Conservation (phyloP, 345 rosid genomes). For the Dovyalis caffra region DNA sequence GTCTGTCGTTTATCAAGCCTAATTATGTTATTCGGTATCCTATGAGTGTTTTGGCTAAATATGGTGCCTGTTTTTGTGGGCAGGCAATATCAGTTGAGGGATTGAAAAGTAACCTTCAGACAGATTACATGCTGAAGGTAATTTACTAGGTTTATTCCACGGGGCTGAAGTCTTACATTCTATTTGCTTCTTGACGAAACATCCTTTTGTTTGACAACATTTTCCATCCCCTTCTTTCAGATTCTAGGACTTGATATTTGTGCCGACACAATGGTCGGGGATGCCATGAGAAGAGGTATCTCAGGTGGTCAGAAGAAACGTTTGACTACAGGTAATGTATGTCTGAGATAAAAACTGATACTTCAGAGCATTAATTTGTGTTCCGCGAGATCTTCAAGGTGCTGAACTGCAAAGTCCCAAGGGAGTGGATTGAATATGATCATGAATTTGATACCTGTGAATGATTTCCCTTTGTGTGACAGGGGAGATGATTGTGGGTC, state of each 20-base stretch:
- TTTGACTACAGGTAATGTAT: slow-evolving; percentile 33
- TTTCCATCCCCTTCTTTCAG: slow-evolving; percentile 20
- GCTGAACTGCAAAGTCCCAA: too few species aligned
- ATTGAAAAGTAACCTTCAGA: slow-evolving; percentile 34
- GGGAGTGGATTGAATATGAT: too few species aligned
- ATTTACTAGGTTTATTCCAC: neutral
- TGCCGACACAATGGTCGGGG: slow-evolving; percentile 37
- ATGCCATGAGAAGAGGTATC: slow-evolving; percentile 43
- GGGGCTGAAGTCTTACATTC: neutral
- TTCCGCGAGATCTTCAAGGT: too few species aligned
- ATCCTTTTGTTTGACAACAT: neutral
- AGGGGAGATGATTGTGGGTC: slow-evolving; percentile 77
- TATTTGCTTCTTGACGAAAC: neutral
- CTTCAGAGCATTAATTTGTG: too few species aligned
- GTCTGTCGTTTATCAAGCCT: too few species aligned
- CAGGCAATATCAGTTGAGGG: slow-evolving; percentile 41
- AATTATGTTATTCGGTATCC: too few species aligned
- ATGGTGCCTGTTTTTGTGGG: too few species aligned
- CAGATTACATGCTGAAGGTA: slow-evolving; percentile 45
- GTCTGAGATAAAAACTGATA: too few species aligned
- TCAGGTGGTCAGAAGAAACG: slow-evolving; percentile 48
- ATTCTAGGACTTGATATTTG: slow-evolving; percentile 44
- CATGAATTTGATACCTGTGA: too few species aligned
- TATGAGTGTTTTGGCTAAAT: too few species aligned
- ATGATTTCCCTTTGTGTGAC: slow-evolving; percentile 1